A percentile compares a stretch with the other conserved stretches of the same genome.
Conservation (phyloP, 768 basidiomycete species). For the Boletus rufocinnamomeus region DNA sequence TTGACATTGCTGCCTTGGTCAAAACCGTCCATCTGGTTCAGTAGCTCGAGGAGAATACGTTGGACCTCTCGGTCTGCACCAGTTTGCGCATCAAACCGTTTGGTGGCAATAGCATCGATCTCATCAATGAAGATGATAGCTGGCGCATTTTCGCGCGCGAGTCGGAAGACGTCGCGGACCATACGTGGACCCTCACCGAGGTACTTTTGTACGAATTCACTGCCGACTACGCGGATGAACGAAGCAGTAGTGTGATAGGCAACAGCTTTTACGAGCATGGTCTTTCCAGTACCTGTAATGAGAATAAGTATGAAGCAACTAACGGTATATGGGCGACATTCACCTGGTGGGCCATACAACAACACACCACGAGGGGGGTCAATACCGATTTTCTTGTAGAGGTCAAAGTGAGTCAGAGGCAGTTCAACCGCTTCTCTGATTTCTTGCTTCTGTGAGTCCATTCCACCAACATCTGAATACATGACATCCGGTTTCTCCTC, state of each 20-base stretch:
- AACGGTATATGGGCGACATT: slow-evolving; percentile 19
- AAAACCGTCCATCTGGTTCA: slow-evolving; percentile 99
- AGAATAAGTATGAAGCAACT: slow-evolving; percentile 5
- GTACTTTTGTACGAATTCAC: slow-evolving; percentile 99
- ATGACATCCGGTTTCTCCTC: slow-evolving; percentile 95
- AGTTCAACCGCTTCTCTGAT: slow-evolving; percentile 98
- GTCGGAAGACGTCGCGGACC: slow-evolving; percentile 98
- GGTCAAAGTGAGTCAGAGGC: slow-evolving; percentile 93
- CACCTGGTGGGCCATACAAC: slow-evolving; percentile 95
- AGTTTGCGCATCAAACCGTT: slow-evolving; percentile 99
- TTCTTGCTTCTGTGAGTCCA: slow-evolving; percentile 98
- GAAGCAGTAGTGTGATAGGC: slow-evolving; percentile 96
- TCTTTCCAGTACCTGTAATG: slow-evolving; percentile 91
- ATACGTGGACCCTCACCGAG: slow-evolving; percentile 99
- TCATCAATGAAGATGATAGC: slow-evolving; percentile 99
- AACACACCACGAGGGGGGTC: slow-evolving; percentile 98
- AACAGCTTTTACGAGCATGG: slow-evolving; percentile 99
- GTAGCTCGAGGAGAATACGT: slow-evolving; percentile 92
- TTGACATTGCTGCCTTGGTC: slow-evolving; percentile 99
- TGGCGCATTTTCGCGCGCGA: slow-evolving; percentile 95
- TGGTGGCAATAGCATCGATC: slow-evolving; percentile 98
- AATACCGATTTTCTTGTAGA: slow-evolving; percentile 99
- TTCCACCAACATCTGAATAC: slow-evolving; percentile 94
- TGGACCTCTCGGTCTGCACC: slow-evolving; percentile 99
- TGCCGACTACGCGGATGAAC: slow-evolving; percentile 97